Evolutionary conservation across 2,329 filamentous ascomycete genomes (phyloP).

Genomic region (Metarhizium rileyi): DNA sequence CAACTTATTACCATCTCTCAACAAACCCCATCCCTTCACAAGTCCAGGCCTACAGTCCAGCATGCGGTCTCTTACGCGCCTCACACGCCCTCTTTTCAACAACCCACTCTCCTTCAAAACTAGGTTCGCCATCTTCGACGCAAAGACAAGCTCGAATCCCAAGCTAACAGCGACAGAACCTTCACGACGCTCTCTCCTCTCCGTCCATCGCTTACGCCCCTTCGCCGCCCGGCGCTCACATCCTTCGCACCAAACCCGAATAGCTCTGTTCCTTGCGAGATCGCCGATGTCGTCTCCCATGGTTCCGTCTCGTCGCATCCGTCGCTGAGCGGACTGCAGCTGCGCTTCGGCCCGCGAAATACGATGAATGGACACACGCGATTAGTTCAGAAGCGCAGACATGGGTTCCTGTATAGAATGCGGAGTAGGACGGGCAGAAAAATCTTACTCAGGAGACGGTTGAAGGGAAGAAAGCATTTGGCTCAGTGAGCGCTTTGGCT

Average conservation of each 20-base stretch:
- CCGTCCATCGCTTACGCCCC: constrained; percentile 34
- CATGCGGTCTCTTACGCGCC: constrained; percentile 21
- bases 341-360: constrained; percentile 49
- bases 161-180: constrained; percentile 21
- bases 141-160: background rate
- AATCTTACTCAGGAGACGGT: constrained; percentile 40
- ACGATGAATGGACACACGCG: constrained; percentile 46
- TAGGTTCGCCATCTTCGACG: constrained; percentile 10
- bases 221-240: constrained; percentile 22
- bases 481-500: constrained; percentile 14
- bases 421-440: constrained; percentile 41
- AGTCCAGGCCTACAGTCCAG: background rate
- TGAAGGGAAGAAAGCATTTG: constrained; percentile 42
- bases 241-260: constrained; percentile 21
- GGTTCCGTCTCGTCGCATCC: constrained; percentile 41
- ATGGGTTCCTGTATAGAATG: constrained; percentile 45
- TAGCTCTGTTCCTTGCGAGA: constrained; percentile 9
- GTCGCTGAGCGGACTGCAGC: constrained; percentile 38
- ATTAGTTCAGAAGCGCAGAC: constrained; percentile 48
- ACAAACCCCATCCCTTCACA: no score
- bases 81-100: constrained; percentile 18
- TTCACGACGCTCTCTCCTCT: constrained; percentile 41
- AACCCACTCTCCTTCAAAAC: constrained; percentile 15
- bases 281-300: constrained; percentile 35
- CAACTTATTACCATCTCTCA: no score